Conservation (phyloP, 345 rosid genomes). For the Bruguiera gymnorhiza region DNA sequence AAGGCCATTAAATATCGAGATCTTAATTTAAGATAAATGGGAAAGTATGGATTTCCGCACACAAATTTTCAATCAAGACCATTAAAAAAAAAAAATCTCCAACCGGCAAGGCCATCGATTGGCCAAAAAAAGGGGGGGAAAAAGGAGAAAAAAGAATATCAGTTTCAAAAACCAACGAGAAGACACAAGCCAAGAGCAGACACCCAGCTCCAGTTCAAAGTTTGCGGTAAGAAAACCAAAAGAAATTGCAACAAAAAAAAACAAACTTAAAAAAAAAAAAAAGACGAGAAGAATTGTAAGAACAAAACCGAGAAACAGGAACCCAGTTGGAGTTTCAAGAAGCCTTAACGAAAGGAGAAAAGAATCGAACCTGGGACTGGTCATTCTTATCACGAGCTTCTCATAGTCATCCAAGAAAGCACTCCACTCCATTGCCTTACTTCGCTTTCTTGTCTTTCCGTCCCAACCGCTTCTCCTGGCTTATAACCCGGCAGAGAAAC, state of each 20-base stretch:
- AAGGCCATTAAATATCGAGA: neutral
- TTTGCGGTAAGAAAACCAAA: neutral
- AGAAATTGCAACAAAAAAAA: neutral
- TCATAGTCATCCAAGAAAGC: conserved; percentile 83
- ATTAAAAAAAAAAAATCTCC: too few relatives aligned
- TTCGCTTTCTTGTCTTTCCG: neutral
- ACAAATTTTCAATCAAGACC: neutral
- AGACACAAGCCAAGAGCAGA: too few relatives aligned
- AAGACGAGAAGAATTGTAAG: too few relatives aligned
- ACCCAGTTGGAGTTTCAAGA: neutral
- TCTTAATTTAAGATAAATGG: neutral
- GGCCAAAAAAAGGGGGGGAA: too few relatives aligned
- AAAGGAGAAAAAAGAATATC: too few relatives aligned
- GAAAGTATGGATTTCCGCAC: neutral
- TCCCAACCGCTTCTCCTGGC: neutral
- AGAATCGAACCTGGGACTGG: conserved; percentile 73
- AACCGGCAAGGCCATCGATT: too few relatives aligned
- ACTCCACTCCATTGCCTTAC: conserved; percentile 51
- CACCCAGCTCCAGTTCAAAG: neutral
- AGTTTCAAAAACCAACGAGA: too few relatives aligned
- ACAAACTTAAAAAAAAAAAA: neutral
- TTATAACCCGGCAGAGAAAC: neutral
- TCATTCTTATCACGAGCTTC: conserved; percentile 86
- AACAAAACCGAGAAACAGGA: neutral
- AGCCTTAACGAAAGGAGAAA: neutral